Conservation (phyloP, 2,329 filamentous ascomycete species). For the Monosporascus ibericus region DNA sequence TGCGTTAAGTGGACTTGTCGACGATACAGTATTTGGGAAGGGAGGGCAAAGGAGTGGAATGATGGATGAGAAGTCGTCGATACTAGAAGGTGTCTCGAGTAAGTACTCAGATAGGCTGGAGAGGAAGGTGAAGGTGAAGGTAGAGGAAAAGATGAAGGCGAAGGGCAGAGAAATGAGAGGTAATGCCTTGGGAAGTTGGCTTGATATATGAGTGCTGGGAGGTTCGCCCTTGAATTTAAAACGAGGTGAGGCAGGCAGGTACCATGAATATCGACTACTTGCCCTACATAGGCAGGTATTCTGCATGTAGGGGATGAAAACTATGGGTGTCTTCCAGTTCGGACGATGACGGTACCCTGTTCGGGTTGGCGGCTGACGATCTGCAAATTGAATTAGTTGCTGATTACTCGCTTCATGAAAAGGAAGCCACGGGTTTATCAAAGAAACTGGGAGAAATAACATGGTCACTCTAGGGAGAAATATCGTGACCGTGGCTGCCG, state of each 20-base stretch:
- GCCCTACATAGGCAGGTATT: too few relatives aligned
- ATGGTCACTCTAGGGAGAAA: background rate
- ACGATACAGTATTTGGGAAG: background rate
- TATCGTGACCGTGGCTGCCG: background rate
- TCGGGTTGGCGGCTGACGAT: too few relatives aligned
- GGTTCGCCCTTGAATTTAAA: too few relatives aligned
- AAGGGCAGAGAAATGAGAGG: background rate
- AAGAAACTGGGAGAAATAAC: background rate
- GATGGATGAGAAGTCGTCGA: too few relatives aligned
- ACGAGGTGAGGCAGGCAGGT: too few relatives aligned
- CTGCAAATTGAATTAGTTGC: too few relatives aligned
- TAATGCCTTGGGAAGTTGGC: background rate
- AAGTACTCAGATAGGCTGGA: background rate
- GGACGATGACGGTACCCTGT: too few relatives aligned
- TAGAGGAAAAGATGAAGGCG: background rate
- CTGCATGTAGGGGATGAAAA: too few relatives aligned
- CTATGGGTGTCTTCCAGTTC: too few relatives aligned
- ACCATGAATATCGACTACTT: too few relatives aligned
- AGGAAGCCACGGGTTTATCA: background rate
- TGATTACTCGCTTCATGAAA: background rate
- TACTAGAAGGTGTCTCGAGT: background rate
- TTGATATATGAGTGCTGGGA: background rate
- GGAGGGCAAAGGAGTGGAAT: background rate
- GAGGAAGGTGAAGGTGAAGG: constrained; percentile 3
- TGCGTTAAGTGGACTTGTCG: background rate